Base-by-base conservation (phyloP, 164 flowering plant species). In the Macadamia integrifolia region DNA sequence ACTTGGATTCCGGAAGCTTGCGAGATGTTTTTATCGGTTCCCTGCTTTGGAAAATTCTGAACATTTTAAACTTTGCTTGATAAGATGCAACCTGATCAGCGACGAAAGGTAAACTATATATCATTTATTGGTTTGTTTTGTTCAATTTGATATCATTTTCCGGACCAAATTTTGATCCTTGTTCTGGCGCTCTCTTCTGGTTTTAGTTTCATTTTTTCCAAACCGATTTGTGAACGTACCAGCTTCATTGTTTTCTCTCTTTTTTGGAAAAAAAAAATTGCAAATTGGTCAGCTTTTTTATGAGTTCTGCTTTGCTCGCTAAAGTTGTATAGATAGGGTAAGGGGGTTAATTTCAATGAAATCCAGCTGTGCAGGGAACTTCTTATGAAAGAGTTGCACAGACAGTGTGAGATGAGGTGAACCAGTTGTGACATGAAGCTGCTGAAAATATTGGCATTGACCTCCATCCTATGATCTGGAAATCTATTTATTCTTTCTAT, bases 61-160 rank as follows among this genome's bases (percentile, higher is more conserved):
- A 66, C 49, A 10, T 66, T 76, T 78, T 74, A 73, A 83, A 77
- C 76, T 77, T 72, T 69, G 66, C 48, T 73, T 59, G 75, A 61
- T 60, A 80, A 82, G 80, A 91, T 87, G 97, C 94, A 88, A 80
- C 80, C 81, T 66, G 93, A 87, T 85, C 93, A 87, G 76, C 79
- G 91, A 46, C 85, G 74, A 76, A 91, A 91, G 97, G 94, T 88
- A 74, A 63, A 7, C 6, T 31, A 40, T 29, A 32, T 12, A 10
- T 48, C 40, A 49, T 64, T 55, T 14, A 46, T 9, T 35, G 17
- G 12, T 62, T 17, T 30, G 56, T 56, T 50, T 49, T 4, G 17
- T 30, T 71, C 17, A 28, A 23, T 3, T 18, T 58, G 40, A 17
- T 23, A 15, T 12, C 30, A 11, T n/a, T 9, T 8, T n/a, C 18